Conservation (phyloP, 164 flowering plant genomes). For the Stephania japonica region DNA sequence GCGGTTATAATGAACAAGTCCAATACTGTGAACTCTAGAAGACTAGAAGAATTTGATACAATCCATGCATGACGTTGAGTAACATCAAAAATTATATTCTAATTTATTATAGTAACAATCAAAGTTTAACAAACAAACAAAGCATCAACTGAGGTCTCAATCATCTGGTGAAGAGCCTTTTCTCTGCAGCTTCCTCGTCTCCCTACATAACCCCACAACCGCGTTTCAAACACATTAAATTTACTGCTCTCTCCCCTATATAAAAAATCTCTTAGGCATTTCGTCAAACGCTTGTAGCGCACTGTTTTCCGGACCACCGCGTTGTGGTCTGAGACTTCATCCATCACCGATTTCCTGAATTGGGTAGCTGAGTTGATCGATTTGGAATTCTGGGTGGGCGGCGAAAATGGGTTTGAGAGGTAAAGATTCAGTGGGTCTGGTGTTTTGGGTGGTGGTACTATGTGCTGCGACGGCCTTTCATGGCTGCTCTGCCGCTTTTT, state of each 20-base stretch:
- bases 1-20: no score
- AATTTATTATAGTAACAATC: no score
- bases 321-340: neutral
- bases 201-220: neutral
- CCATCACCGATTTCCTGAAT: neutral
- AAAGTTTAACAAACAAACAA: neutral
- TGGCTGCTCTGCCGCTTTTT: constrained; percentile 19
- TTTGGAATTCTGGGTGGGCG: neutral
- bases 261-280: constrained; percentile 2
- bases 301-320: neutral
- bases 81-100: no score
- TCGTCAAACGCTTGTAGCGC: neutral
- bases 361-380: neutral
- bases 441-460: constrained; percentile 11
- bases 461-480: constrained; percentile 10
- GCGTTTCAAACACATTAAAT: neutral
- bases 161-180: neutral
- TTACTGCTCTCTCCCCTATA: neutral
- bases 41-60: no score
- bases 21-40: no score
- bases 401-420: neutral
- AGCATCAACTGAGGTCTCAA: neutral
- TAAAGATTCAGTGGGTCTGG: neutral
- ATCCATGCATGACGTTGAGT: no score
- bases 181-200: neutral